These are phyloP conservation scores for Davidsoniella australis DNA, from an alignment of 2,329 filamentous ascomycete genomes.

Conservation along the genomic window DNA sequence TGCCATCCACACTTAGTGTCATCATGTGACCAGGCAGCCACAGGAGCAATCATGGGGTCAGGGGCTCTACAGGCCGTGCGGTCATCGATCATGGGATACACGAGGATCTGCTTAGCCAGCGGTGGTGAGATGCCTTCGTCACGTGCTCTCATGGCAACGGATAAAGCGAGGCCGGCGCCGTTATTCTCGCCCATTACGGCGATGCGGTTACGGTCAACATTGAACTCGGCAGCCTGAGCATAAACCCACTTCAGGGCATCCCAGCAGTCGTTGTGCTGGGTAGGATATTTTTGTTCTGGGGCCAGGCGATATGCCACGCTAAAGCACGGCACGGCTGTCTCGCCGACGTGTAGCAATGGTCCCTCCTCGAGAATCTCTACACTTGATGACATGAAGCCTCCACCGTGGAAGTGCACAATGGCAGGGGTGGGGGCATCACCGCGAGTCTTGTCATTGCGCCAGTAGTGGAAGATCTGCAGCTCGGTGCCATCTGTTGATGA, in stretches of 20 bases:
- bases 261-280: conserved; percentile 22
- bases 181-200: conserved; percentile 15
- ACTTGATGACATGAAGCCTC: conserved; percentile 22
- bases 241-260: conserved; percentile 17
- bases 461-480: conserved; percentile 8
- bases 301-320: conserved; percentile 26
- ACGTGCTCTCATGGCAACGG: conserved; percentile 24
- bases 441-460: background rate
- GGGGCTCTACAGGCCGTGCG: conserved; percentile 13
- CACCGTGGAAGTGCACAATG: conserved; percentile 25
- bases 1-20: conserved; percentile 16
- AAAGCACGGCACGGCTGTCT: conserved; percentile 23
- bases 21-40: conserved; percentile 13
- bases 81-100: conserved; percentile 22
- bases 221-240: conserved; percentile 14
- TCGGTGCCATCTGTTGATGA: conserved; percentile 3
- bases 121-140: conserved; percentile 16
- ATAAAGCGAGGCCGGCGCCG: conserved; percentile 14
- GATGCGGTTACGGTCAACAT: conserved; percentile 15
- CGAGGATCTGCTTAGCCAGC: conserved; percentile 18
- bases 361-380: conserved; percentile 21
- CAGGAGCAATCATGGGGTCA: conserved; percentile 6
- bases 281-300: conserved; percentile 24
- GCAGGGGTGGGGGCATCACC: conserved; percentile 14
- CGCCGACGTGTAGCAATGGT: conserved; percentile 19